A percentile compares a stretch with the other conserved stretches of the same genome.
Conservation (phyloP, 345 rosid species). For the Eucalyptus marginata region DNA sequence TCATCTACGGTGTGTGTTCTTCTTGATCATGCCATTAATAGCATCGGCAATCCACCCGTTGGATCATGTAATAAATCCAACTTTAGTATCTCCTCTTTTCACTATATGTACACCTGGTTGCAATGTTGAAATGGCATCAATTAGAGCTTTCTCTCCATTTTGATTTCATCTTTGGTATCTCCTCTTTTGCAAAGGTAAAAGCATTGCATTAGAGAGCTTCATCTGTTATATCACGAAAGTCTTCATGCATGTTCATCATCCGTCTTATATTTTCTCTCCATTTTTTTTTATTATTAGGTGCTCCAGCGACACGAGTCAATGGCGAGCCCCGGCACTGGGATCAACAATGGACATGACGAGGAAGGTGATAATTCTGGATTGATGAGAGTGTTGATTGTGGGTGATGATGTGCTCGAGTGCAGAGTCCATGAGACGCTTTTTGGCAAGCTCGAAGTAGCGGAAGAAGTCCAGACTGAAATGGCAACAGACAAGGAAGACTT, state of each 20-base stretch:
- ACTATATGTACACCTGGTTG: not conserved
- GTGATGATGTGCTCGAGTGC: not conserved
- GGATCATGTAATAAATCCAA: not conserved
- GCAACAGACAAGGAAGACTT: conserved; percentile 14
- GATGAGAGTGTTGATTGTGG: conserved; percentile 14
- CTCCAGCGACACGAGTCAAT: not conserved
- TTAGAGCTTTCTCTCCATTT: not conserved
- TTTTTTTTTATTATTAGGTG: not conserved
- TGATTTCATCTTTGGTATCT: not conserved
- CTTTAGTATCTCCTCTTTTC: not conserved
- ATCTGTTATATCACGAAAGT: not conserved
- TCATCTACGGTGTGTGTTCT: not conserved
- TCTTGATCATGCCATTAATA: not conserved
- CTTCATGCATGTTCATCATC: not conserved
- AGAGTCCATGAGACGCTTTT: conserved; percentile 2
- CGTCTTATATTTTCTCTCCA: not conserved
- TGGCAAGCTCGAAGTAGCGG: not conserved
- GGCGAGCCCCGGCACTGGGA: not conserved
- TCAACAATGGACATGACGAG: not conserved
- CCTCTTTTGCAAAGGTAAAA: not conserved
- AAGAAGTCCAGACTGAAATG: not conserved
- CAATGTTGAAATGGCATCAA: not conserved
- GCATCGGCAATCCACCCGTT: not conserved
- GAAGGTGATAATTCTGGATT: not conserved
- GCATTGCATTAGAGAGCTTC: not conserved